Percentiles rank a stretch among this genome's conserved stretches.
Evolutionary conservation across 2,329 filamentous ascomycete species (phyloP).

Genomic region (Clonostachys chloroleuca): DNA sequence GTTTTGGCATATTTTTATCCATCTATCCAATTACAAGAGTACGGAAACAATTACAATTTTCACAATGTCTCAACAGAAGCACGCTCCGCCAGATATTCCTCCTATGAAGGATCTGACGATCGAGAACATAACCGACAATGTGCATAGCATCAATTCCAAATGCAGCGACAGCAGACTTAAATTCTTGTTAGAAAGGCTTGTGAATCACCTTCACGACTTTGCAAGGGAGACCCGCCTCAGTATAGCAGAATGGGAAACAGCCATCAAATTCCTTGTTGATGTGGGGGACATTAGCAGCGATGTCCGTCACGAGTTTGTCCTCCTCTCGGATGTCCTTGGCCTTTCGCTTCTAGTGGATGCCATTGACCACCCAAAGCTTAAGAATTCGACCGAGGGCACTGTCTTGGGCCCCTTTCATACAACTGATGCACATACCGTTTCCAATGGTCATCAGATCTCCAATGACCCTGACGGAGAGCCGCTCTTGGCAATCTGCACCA

Average conservation of each 20-base stretch:
- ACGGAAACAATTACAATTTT: no score
- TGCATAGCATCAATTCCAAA: constrained; percentile 65
- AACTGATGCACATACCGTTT: constrained; percentile 55
- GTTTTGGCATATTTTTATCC: no score
- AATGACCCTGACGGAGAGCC: constrained; percentile 62
- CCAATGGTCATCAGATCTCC: constrained; percentile 53
- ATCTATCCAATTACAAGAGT: no score
- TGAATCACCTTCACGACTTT: constrained; percentile 72
- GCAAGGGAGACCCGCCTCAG: constrained; percentile 70
- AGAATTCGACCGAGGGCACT: constrained; percentile 64
- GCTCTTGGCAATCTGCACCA: constrained; percentile 61
- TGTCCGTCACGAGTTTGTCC: constrained; percentile 71
- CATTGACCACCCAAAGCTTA: constrained; percentile 73
- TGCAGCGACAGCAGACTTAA: constrained; percentile 56
- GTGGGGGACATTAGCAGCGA: constrained; percentile 66
- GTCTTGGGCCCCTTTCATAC: constrained; percentile 82
- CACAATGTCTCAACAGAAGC: not conserved
- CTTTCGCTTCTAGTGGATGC: constrained; percentile 71
- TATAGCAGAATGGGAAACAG: constrained; percentile 69
- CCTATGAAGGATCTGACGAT: constrained; percentile 52
- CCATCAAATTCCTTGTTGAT: constrained; percentile 62
- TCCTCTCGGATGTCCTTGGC: constrained; percentile 70
- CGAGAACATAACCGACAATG: constrained; percentile 72
- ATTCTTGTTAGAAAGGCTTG: constrained; percentile 65
- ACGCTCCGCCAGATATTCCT: not conserved